These are phyloP conservation scores for Aspergillus brunneoviolaceus DNA, from an alignment of 2,329 filamentous ascomycete genomes.

Conservation along the genomic window DNA sequence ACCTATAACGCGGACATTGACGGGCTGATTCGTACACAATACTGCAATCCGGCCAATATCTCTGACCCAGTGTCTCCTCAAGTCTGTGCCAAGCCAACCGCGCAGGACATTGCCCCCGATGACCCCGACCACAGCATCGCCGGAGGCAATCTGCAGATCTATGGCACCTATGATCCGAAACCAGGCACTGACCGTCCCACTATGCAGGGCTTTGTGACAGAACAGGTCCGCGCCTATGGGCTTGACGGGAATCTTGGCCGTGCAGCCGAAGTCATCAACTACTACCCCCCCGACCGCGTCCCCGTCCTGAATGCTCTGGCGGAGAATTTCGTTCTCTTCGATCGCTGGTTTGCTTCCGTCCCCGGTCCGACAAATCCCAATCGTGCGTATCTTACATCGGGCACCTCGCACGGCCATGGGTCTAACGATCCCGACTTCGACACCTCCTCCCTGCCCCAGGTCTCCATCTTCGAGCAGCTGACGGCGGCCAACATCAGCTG, in stretches of 20 bases:
- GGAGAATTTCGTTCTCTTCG: slow-evolving; percentile 47
- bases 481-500: slow-evolving; percentile 43
- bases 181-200: slow-evolving; percentile 22
- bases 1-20: slow-evolving; percentile 39
- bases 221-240: slow-evolving; percentile 40
- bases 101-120: slow-evolving; percentile 42
- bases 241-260: slow-evolving; percentile 35
- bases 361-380: slow-evolving; percentile 44
- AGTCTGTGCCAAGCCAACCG: slow-evolving; percentile 39
- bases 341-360: slow-evolving; percentile 45
- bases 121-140: slow-evolving; percentile 47
- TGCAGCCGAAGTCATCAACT: slow-evolving; percentile 46
- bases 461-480: slow-evolving; percentile 44
- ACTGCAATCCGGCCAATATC: slow-evolving; percentile 44
- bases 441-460: slow-evolving; percentile 37
- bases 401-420: slow-evolving; percentile 43
- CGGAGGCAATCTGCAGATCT: slow-evolving; percentile 46
- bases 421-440: slow-evolving; percentile 37
- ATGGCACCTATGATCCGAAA: slow-evolving; percentile 39
- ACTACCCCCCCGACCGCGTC: slow-evolving; percentile 44
- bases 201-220: slow-evolving; percentile 46
- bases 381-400: slow-evolving; percentile 40
- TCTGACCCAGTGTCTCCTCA: slow-evolving; percentile 24
- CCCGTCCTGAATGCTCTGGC: slow-evolving; percentile 43
- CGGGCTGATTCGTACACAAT: slow-evolving; percentile 30